Percentiles rank a stretch among this genome's conserved stretches.
Evolutionary conservation across 805 yeast genomes (phyloP).

Genomic region (Brettanomyces sp.): DNA sequence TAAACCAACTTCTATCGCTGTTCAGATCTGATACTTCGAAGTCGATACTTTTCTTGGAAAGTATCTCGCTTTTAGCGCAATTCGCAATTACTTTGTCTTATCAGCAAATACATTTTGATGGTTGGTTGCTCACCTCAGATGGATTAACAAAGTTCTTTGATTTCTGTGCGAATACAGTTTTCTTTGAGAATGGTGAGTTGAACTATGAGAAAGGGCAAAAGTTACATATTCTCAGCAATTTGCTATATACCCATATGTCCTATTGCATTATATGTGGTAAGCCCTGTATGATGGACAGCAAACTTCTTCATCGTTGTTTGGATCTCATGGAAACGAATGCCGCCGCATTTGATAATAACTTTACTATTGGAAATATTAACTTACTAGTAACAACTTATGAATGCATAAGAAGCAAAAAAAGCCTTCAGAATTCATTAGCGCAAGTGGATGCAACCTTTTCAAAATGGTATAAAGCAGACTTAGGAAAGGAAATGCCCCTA

Average conservation of each 20-base stretch:
- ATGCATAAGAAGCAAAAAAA: conserved; percentile 16
- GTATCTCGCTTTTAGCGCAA: conserved; percentile 49
- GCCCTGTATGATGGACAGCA: conserved; percentile 55
- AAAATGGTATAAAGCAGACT: neutral
- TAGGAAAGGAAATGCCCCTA: conserved; percentile 10
- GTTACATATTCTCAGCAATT: conserved; percentile 60
- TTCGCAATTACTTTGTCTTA: conserved; percentile 51
- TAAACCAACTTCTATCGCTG: conserved; percentile 37
- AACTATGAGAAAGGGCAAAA: conserved; percentile 28
- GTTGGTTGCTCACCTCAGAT: conserved; percentile 57
- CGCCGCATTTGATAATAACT: too few relatives aligned
- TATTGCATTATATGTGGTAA: conserved; percentile 58
- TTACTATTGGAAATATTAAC: too few relatives aligned
- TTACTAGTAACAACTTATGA: conserved; percentile 14
- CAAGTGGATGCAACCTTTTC: neutral
- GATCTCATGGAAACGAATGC: conserved; percentile 38
- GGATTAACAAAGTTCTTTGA: conserved; percentile 56
- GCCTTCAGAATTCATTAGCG: neutral
- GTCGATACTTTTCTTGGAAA: conserved; percentile 46
- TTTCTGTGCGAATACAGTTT: conserved; percentile 28
- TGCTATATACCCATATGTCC: conserved; percentile 52
- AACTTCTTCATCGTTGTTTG: conserved; percentile 48
- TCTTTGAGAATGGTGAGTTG: conserved; percentile 14
- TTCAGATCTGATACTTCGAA: conserved; percentile 33
- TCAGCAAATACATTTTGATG: conserved; percentile 45